These are phyloP conservation scores for Geotrichum bryndzae DNA, from an alignment of 1,139 yeast species.

Conservation along the genomic window DNA sequence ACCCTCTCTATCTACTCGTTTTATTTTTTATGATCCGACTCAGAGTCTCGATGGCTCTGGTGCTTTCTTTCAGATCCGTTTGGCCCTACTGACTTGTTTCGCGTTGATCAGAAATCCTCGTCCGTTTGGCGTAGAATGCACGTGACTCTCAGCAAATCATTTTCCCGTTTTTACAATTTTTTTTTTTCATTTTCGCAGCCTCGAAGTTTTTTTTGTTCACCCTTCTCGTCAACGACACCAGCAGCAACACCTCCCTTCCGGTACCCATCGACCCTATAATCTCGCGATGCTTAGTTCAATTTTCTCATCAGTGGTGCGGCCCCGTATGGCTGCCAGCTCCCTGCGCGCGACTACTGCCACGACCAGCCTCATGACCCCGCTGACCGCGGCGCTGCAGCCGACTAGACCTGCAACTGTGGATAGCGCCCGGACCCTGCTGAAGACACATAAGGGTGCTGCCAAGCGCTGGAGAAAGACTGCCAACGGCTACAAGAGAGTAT, in stretches of 20 bases:
- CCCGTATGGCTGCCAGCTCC: conserved; percentile 2
- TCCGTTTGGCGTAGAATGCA: background rate
- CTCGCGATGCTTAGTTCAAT: conserved; percentile 9
- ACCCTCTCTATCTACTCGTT: background rate
- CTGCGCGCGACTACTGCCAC: conserved; percentile 3
- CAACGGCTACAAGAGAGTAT: conserved; percentile 42
- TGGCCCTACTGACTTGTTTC: too few relatives aligned
- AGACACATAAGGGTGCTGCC: conserved; percentile 72
- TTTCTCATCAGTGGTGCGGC: conserved; percentile 5
- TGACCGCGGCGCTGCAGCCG: background rate
- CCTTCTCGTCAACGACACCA: background rate
- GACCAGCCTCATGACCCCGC: conserved; percentile 7
- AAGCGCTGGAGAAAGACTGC: conserved; percentile 77
- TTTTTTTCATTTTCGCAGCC: background rate
- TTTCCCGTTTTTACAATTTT: background rate
- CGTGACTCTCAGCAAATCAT: background rate
- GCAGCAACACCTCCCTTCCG: background rate
- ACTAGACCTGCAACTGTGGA: conserved; percentile 8
- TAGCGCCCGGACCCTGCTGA: conserved; percentile 42
- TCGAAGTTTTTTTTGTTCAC: background rate
- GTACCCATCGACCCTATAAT: background rate
- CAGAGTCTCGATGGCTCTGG: background rate
- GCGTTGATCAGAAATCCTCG: background rate
- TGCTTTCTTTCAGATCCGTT: too few relatives aligned
- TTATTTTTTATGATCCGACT: background rate